phyloP scores from a whole-genome alignment of 2,329 filamentous ascomycete genomes.

The Aspergillus ustus region DNA sequence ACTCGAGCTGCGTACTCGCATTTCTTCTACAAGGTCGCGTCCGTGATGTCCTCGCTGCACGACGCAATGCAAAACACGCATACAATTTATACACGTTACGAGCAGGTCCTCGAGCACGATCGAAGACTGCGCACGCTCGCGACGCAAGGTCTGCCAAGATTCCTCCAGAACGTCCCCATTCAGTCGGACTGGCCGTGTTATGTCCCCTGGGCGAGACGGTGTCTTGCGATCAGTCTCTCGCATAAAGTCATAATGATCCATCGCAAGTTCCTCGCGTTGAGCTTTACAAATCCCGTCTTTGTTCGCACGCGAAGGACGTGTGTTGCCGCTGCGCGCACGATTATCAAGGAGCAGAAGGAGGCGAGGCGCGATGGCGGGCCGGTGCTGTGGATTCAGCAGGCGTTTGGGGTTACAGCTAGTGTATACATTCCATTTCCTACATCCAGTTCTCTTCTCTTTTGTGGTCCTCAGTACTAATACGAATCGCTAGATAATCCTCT shows the following conservation, averaged over 20 bases:
- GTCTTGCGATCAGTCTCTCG: constrained; percentile 44
- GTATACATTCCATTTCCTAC: constrained; percentile 15
- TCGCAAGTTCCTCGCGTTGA: constrained; percentile 47
- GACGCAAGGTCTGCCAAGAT: constrained; percentile 40
- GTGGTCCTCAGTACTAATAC: not conserved
- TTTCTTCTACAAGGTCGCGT: constrained; percentile 45
- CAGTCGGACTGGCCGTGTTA: constrained; percentile 47
- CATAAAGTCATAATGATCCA: constrained; percentile 55
- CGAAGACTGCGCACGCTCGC: constrained; percentile 41
- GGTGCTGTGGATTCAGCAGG: constrained; percentile 50
- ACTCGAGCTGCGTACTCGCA: constrained; percentile 41
- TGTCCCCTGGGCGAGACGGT: constrained; percentile 45
- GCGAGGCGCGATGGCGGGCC: constrained; percentile 43
- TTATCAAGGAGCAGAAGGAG: constrained; percentile 45
- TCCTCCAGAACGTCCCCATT: constrained; percentile 38
- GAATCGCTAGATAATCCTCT: constrained; percentile 38
- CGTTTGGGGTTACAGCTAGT: constrained; percentile 47
- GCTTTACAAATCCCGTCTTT: constrained; percentile 49
- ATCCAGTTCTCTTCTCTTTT: not conserved
- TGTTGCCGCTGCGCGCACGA: constrained; percentile 46
- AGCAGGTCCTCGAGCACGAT: constrained; percentile 47
- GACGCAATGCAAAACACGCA: constrained; percentile 42
- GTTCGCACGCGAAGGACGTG: constrained; percentile 50
- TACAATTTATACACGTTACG: constrained; percentile 46
- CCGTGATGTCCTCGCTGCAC: constrained; percentile 43